phyloP scores from a whole-genome alignment of 176 grass and related monocot species.

The Ananas comosus region DNA sequence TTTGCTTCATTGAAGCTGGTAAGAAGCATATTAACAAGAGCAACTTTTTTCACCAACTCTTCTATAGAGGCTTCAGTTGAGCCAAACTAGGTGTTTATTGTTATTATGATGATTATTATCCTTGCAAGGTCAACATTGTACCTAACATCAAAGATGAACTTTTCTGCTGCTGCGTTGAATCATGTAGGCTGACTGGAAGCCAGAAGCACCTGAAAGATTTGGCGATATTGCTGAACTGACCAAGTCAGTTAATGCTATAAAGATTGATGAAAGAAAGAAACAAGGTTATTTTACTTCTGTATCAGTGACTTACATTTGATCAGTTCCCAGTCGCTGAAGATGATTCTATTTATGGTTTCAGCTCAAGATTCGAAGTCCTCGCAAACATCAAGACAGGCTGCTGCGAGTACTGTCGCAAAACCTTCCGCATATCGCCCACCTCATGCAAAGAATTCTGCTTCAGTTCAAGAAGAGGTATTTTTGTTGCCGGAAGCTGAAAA shows the following conservation, averaged over 20 bases:
- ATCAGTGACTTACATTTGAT: slow-evolving; percentile 16
- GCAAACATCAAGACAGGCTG: slow-evolving; percentile 51
- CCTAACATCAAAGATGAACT: neutral
- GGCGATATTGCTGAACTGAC: slow-evolving; percentile 63
- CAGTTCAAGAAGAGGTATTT: slow-evolving; percentile 76
- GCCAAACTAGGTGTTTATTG: too few relatives aligned
- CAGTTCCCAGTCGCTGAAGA: slow-evolving; percentile 20
- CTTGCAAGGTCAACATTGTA: neutral
- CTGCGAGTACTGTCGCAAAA: slow-evolving; percentile 26
- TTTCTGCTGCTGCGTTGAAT: slow-evolving; percentile 15
- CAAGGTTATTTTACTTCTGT: slow-evolving; percentile 43
- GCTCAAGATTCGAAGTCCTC: slow-evolving; percentile 63
- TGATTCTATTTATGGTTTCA: slow-evolving; percentile 26
- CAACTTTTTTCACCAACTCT: too few relatives aligned
- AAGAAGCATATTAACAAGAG: too few relatives aligned
- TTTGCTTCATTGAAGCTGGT: too few relatives aligned
- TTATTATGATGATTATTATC: too few relatives aligned
- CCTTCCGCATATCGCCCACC: slow-evolving; percentile 79
- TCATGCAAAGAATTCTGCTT: slow-evolving; percentile 63
- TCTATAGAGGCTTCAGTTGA: too few relatives aligned
- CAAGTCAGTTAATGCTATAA: slow-evolving; percentile 52
- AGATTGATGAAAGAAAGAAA: slow-evolving; percentile 76
- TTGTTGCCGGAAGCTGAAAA: neutral
- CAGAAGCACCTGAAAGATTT: slow-evolving; percentile 79
- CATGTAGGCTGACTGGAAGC: slow-evolving; percentile 75